Conservation (phyloP, 306 rosid species). For the Aeschynomene evenia region DNA sequence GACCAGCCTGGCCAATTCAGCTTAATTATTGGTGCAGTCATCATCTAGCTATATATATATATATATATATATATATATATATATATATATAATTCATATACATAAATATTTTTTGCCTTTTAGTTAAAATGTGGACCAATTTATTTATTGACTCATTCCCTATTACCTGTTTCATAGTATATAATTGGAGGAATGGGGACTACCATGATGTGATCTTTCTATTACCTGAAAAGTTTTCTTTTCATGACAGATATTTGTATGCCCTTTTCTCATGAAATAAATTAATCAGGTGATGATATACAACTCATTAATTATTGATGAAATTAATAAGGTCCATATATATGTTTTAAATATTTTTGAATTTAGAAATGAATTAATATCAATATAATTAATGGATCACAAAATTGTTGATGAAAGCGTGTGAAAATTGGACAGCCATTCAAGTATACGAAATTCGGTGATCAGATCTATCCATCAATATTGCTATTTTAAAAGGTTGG, state of each 20-base stretch:
- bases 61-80: too few relatives aligned
- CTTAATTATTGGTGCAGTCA: slow-evolving; percentile 25
- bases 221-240: not conserved
- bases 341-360: not conserved
- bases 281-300: slow-evolving; percentile 19
- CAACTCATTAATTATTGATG: slow-evolving; percentile 23
- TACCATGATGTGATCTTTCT: slow-evolving; percentile 34
- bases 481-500: not conserved
- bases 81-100: not conserved
- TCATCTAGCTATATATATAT: not conserved
- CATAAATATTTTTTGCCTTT: not conserved
- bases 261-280: slow-evolving; percentile 22
- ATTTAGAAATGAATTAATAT: not conserved
- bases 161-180: slow-evolving; percentile 4
- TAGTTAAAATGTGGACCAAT: slow-evolving; percentile 31
- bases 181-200: slow-evolving; percentile 39
- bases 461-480: slow-evolving; percentile 23
- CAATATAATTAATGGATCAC: slow-evolving; percentile 7
- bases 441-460: slow-evolving; percentile 23
- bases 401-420: slow-evolving; percentile 22
- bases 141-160: slow-evolving; percentile 7
- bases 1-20: slow-evolving; percentile 15
- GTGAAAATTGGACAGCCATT: slow-evolving; percentile 25
- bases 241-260: slow-evolving; percentile 29
- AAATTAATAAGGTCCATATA: slow-evolving; percentile 16